Conservation (phyloP, 768 basidiomycete species). For the Russula vinacea region DNA sequence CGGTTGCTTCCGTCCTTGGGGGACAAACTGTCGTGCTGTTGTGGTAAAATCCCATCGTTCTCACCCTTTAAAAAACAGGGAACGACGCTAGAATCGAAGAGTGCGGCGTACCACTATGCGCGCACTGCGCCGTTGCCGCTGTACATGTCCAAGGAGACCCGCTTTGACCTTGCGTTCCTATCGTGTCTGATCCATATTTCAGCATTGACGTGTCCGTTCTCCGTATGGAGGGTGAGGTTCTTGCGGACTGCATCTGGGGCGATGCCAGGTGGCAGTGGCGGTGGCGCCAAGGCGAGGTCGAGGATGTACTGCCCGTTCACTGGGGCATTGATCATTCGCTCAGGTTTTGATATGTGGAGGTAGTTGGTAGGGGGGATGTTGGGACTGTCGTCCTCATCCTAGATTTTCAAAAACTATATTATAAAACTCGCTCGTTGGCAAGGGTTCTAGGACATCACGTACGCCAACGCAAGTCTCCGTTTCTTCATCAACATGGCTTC, state of each 20-base stretch:
- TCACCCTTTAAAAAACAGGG: not conserved
- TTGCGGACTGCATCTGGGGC: not conserved
- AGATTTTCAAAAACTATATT: not conserved
- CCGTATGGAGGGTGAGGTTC: conserved; percentile 12
- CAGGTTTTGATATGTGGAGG: not conserved
- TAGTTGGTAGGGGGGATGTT: not conserved
- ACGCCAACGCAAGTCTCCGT: not conserved
- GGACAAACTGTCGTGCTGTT: too few species aligned
- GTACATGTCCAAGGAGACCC: not conserved
- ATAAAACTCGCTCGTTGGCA: too few species aligned
- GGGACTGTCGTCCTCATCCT: not conserved
- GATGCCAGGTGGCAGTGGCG: not conserved
- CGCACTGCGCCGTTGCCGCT: not conserved
- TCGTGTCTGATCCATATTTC: conserved; percentile 5
- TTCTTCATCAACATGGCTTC: not conserved
- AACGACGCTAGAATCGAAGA: too few species aligned
- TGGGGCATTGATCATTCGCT: too few species aligned
- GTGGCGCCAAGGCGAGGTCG: conserved; percentile 2
- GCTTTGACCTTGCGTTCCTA: not conserved
- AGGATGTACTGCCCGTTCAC: conserved; percentile 6
- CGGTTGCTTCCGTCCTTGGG: too few species aligned
- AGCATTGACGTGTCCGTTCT: conserved; percentile 1
- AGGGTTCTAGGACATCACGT: not conserved
- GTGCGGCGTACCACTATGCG: conserved; percentile 5
- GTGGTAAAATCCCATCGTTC: too few species aligned